Conservation (phyloP, 768 basidiomycete genomes). For the Paxillus rubicundulus region DNA sequence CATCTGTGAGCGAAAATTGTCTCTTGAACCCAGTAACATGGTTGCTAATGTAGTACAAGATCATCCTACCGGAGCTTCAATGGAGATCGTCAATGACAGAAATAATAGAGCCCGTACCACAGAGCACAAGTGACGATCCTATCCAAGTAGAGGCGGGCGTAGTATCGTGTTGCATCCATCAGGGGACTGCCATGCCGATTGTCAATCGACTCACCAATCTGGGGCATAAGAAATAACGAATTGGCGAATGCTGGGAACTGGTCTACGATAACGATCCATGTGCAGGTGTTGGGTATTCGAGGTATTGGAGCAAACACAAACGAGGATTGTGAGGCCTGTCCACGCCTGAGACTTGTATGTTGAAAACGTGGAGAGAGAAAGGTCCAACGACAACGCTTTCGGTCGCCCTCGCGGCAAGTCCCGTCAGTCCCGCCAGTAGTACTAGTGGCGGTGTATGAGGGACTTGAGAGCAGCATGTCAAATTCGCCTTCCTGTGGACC, state of each 20-base stretch:
- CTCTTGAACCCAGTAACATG: slow-evolving; percentile 66
- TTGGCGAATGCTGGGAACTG: background rate
- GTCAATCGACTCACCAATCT: slow-evolving; percentile 58
- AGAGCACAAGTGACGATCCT: slow-evolving; percentile 66
- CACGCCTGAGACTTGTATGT: no score
- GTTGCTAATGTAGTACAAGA: slow-evolving; percentile 56
- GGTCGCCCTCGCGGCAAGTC: no score
- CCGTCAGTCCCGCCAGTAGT: no score
- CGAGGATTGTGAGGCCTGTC: no score
- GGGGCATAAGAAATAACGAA: slow-evolving; percentile 56
- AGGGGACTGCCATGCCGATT: background rate
- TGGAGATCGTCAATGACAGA: background rate
- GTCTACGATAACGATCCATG: no score
- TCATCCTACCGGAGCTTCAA: slow-evolving; percentile 39
- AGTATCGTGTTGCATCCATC: background rate
- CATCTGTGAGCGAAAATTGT: slow-evolving; percentile 74
- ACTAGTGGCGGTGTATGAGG: no score
- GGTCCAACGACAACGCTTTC: no score
- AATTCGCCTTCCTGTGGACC: no score
- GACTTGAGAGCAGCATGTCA: no score
- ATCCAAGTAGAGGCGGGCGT: background rate
- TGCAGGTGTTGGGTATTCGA: no score
- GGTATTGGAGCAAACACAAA: no score
- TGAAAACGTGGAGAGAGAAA: no score
- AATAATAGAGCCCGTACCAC: slow-evolving; percentile 44